Base-by-base conservation (phyloP, 73 alveolate species). In the Paramecium octaurelia region DNA sequence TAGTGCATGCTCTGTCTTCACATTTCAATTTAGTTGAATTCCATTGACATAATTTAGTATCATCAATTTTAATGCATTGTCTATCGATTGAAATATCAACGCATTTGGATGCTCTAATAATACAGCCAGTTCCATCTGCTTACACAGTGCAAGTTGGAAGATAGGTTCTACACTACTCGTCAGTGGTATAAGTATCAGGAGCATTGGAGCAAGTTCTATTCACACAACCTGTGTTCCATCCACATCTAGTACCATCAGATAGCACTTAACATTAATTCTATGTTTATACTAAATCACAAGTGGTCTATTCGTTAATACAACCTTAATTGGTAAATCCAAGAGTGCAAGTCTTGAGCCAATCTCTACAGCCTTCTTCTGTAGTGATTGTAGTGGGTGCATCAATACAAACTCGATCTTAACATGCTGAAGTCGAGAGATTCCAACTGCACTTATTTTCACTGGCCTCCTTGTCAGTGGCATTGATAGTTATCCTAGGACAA, bases 191-290 rank as follows among this genome's bases (percentile, higher is more conserved):
- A 34, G 69, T 35, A 21, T 36, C 48, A 36, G 88, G 88, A 6
- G 88, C 88, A 75, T 40, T 75, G 18, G 88, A 75, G 36, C 88
- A 75, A 0, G 59, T 36, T 40, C 88, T 75, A 35, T 11, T 44
- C 0, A 40, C 60, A 75, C 88, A 75, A 14, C 88, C 88, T n/a
- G 57, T 14, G 38, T 75, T 75, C 88, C 88, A 75, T 36, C 88
- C 88, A 75, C 88, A 75, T 75, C 38, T 75, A 1, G 88, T 75
- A 75, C 88, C 88, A 75, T 36, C 18, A 14, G 88, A 75, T 40
- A 75, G 35, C n/a, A 75, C 48, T 75, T 14, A 21, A 75, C 88
- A 75, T 75, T 75, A 75, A 31, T 36, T 21, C 21, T 75, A 20
- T 9, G 88, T 34, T 75, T 36, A 34, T 14, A 40, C 64, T 40